These are phyloP conservation scores for Pythium coloratum DNA, from an alignment of 352 stramenopile genomes.

Conservation along the genomic window DNA sequence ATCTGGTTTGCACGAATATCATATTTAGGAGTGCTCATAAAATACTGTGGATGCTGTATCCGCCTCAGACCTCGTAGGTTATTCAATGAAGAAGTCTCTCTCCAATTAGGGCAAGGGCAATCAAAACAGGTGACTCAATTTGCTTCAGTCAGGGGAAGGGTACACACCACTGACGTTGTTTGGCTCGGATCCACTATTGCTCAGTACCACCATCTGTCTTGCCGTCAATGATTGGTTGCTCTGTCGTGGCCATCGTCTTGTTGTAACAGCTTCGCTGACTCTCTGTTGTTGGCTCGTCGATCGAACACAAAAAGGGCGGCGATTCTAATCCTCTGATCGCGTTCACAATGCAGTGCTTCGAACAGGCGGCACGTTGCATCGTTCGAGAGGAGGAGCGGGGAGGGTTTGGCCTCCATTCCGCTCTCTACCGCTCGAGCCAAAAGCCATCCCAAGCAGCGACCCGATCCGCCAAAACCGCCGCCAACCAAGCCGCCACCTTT, in stretches of 20 bases:
- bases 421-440: not conserved
- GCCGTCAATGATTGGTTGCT: not conserved
- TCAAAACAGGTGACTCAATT: not conserved
- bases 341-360: not conserved
- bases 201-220: not conserved
- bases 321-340: not conserved
- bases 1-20: not conserved
- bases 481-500: not conserved
- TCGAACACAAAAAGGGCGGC: not conserved
- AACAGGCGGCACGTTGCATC: not conserved
- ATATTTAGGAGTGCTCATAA: not conserved
- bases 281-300: not conserved
- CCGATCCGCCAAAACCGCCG: not conserved
- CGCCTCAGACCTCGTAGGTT: not conserved
- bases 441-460: not conserved
- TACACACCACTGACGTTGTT: not conserved
- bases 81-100: not conserved
- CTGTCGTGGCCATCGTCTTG: not conserved
- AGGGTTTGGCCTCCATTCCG: not conserved
- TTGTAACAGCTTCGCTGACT: not conserved
- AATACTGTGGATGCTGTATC: too few relatives aligned
- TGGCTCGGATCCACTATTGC: not conserved
- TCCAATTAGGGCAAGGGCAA: not conserved
- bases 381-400: not conserved
- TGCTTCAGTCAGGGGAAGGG: slow-evolving; percentile 1